A percentile compares a stretch with the other conserved stretches of the same genome.
phyloP scores from a whole-genome alignment of 441 rosid genomes.

The Euphorbia schlechtendalii region DNA sequence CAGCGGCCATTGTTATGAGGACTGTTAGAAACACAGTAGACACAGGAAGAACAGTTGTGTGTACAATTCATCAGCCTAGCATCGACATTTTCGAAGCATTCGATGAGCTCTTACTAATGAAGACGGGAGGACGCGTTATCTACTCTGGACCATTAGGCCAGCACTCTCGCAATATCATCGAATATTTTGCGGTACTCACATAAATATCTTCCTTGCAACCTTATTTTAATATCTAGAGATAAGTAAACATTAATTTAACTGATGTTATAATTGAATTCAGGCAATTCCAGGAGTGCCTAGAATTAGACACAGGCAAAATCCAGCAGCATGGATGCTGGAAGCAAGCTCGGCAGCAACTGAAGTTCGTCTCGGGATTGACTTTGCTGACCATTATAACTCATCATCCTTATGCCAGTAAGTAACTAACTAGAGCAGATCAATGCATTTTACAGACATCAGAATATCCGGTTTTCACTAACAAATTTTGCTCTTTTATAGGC shows the following conservation, averaged over 20 bases:
- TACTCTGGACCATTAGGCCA: slow-evolving; percentile 75
- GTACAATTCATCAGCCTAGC: slow-evolving; percentile 48
- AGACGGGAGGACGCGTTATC: slow-evolving; percentile 79
- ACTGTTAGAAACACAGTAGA: slow-evolving; percentile 45
- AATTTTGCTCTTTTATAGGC: slow-evolving; percentile 29
- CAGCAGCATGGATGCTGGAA: slow-evolving; percentile 33
- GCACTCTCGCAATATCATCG: slow-evolving; percentile 34
- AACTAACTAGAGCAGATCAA: not conserved
- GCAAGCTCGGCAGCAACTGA: slow-evolving; percentile 22
- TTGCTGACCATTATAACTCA: slow-evolving; percentile 16
- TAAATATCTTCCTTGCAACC: not conserved
- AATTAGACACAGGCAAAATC: slow-evolving; percentile 22
- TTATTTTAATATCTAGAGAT: not conserved
- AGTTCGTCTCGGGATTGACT: slow-evolving; percentile 21
- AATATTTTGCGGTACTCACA: slow-evolving; percentile 49
- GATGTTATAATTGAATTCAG: slow-evolving; percentile 9
- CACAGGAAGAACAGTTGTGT: slow-evolving; percentile 44
- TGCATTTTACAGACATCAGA: not conserved
- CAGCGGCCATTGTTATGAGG: slow-evolving; percentile 49
- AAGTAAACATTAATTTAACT: not conserved
- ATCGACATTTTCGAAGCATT: slow-evolving; percentile 25
- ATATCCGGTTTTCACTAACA: not conserved
- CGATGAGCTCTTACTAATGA: slow-evolving; percentile 47
- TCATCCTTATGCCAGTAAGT: slow-evolving; percentile 20
- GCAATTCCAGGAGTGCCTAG: slow-evolving; percentile 21